Conservation (phyloP, 2,329 filamentous ascomycete genomes). For the Aspergillus hortae region DNA sequence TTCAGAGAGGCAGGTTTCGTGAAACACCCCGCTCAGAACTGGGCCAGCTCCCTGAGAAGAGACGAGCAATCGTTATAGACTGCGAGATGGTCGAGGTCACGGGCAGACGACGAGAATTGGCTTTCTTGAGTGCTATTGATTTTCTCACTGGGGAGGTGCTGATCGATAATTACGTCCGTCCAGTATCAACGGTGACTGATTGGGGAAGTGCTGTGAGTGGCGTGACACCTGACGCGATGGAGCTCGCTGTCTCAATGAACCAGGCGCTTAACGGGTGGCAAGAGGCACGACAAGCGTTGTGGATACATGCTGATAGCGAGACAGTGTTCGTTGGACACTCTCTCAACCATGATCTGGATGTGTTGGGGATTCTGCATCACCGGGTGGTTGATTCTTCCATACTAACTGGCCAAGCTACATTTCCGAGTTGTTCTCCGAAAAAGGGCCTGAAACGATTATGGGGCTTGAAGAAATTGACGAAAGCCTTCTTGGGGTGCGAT, state of each 20-base stretch:
- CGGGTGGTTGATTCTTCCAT: slow-evolving; percentile 46
- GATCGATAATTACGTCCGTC: slow-evolving; percentile 43
- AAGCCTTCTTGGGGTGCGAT: slow-evolving; percentile 31
- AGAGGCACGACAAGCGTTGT: slow-evolving; percentile 42
- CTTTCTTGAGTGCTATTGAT: slow-evolving; percentile 43
- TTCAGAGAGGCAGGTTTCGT: neutral
- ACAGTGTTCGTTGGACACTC: slow-evolving; percentile 51
- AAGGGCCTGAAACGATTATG: slow-evolving; percentile 17
- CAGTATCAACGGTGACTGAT: slow-evolving; percentile 30
- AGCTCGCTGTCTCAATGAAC: slow-evolving; percentile 25
- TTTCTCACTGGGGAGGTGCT: slow-evolving; percentile 47
- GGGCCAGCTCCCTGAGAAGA: neutral
- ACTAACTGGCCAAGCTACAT: slow-evolving; percentile 35
- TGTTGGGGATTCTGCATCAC: slow-evolving; percentile 42
- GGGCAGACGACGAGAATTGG: slow-evolving; percentile 27
- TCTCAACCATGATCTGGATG: slow-evolving; percentile 44
- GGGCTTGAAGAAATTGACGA: slow-evolving; percentile 36
- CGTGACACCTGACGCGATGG: slow-evolving; percentile 30
- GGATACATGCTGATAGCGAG: slow-evolving; percentile 38
- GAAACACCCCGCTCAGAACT: neutral
- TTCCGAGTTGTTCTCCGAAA: slow-evolving; percentile 3
- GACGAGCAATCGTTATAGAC: slow-evolving; percentile 41
- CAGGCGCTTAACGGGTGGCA: slow-evolving; percentile 40
- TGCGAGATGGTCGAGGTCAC: slow-evolving; percentile 48
- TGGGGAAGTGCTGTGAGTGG: slow-evolving; percentile 42